Conservation (phyloP, 2,329 filamentous ascomycete species). For the Beauveria brongniartii region DNA sequence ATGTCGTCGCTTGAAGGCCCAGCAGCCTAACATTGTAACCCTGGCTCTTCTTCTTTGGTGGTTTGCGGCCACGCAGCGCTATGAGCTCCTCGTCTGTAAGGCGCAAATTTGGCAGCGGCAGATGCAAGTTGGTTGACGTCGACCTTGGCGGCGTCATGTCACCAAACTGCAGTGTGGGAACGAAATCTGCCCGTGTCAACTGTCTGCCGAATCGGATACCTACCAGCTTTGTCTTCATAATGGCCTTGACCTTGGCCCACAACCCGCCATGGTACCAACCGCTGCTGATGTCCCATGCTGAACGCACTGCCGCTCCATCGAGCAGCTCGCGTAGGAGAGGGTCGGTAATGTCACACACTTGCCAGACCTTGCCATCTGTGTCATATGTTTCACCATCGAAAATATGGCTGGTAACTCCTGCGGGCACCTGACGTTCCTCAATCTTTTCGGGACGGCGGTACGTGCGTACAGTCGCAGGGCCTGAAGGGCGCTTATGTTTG, state of each 20-base stretch:
- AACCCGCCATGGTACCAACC: constrained; percentile 83
- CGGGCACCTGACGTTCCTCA: constrained; percentile 25
- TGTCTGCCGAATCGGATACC: constrained; percentile 51
- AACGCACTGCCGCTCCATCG: constrained; percentile 50
- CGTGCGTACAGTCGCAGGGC: constrained; percentile 23
- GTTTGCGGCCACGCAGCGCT: constrained; percentile 25
- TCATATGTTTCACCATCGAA: constrained; percentile 74
- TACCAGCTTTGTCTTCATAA: constrained; percentile 82
- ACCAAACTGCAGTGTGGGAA: constrained; percentile 25
- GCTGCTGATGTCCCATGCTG: constrained; percentile 54
- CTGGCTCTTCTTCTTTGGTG: constrained; percentile 28
- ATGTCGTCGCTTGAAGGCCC: constrained; percentile 15
- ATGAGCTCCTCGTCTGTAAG: constrained; percentile 29
- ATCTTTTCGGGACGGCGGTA: constrained; percentile 24
- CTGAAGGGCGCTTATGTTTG: constrained; percentile 38
- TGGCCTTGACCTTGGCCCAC: constrained; percentile 73
- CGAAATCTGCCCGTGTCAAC: constrained; percentile 33
- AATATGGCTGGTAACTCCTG: constrained; percentile 50
- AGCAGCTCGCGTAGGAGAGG: constrained; percentile 62
- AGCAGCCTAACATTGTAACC: constrained; percentile 27
- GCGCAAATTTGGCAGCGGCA: constrained; percentile 27
- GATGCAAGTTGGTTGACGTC: constrained; percentile 23
- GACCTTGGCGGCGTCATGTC: constrained; percentile 26
- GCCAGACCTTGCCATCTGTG: constrained; percentile 84
- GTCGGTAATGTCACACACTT: constrained; percentile 86